Evolutionary conservation across 2,329 filamentous ascomycete species (phyloP), one percentile per base, ranked within the genome.

Genomic region (Talaromyces sp.): DNA sequence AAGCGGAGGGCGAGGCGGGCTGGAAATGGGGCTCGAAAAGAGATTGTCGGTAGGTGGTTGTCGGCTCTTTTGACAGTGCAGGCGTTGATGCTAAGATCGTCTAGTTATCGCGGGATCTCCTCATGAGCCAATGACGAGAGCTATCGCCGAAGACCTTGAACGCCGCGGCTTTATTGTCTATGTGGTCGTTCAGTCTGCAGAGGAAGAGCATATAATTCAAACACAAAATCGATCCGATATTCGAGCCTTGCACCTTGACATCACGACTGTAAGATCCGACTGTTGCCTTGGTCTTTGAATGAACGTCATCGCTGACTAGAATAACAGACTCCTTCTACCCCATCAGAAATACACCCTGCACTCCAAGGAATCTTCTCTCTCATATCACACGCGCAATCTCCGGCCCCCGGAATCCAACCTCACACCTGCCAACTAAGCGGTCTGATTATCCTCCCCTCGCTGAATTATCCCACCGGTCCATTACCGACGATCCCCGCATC

Each of bases 111-210:
- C 92, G 24, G 93, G 93, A n/a, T 92, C 91, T 21, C 89, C 91
- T 7, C 85, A 88, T 55, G 87, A 96, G 68, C 89, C 92, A 17
- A 81, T 97, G 69, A 93, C 91, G 7, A 88, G 88, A 69, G 91
- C 91, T 11, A 80, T 97, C 58, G 87, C 91, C 2, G 77, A 92
- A 54, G 94, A 99, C 70, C 80, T 99, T 66, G 94, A 97, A 77
- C 83, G 92, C 62, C 86, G 92, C 65, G 94, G 94, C 4, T 97
- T 95, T 73, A 90, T 97, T 62, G 91, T 97, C 59, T 99, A 92
- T 73, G 82, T 99, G 38, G 78, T 89, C 64, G 87, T 97, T 14
- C 61, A 62, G 27, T 60, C 61, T 3, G 57, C 46, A 9, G 60
- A 62, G 41, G 60, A 62, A 43, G 56, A 62, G 24, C 60, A 62